Base-by-base conservation (phyloP, 768 basidiomycete species). In the Gloeostereum incarnatum region DNA sequence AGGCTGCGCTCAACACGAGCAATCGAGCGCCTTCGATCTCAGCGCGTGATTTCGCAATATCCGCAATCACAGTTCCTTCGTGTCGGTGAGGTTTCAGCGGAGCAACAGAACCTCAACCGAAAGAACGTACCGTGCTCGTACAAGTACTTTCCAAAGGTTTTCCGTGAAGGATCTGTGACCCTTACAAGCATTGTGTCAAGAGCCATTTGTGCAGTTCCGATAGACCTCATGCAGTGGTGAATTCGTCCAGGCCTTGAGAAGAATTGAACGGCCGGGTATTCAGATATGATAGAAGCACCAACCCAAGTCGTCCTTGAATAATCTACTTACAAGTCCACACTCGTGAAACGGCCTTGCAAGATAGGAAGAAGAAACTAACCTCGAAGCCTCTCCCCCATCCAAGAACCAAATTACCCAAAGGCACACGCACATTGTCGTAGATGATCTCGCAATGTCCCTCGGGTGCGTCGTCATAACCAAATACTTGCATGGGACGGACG, bases 361-460 rank as follows among this genome's bases (percentile, higher is more conserved):
- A n/a, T 2, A 38, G 24, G 10, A 37, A 18, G 38, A 26, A 13
- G 24, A 6, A 13, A 39, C 55, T 18, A 43, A 82, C 84, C 68
- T 97, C 96, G 49, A 99, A 99, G 4, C 96, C 96, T 46, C 74
- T 73, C 10, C 96, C 93, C 86, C 93, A 93, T 4, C 94, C 94
- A 17, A 86, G 71, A 10, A 99, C 73, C 35, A 97, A 56, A 55
- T 92, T 92, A 38, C 63, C 61, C 42, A 87, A 57, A 6, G 91
- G 91, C 13, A 99, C 83, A 23, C 88, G 78, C 19, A 98, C 96
- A 54, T 96, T 88, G 17, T 92, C 83, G 48, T 98, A 99, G 43
- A 86, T 74, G 38, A 99, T 73, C 61, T 99, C 96, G 51, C 82
- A 96, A 53, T 99, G 96, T 0, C 96, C 96, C 56, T 96, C 92